Percentiles rank a stretch among this genome's conserved stretches.
Conservation (phyloP, 441 rosid species). For the Croton setiger region DNA sequence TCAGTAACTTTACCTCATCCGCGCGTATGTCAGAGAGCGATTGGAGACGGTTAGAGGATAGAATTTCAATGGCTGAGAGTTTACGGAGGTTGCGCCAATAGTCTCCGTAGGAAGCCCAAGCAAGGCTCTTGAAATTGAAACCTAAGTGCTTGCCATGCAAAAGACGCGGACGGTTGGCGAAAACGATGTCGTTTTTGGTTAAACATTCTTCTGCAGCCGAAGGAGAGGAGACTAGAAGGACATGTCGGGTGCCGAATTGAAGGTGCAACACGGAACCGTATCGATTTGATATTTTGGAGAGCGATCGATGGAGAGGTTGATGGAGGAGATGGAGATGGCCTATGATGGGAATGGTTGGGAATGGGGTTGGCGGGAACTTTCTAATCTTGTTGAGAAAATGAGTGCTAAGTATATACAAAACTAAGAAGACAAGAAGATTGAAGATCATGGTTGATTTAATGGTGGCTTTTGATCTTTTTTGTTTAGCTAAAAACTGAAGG, state of each 20-base stretch:
- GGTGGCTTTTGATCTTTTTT: too few relatives aligned
- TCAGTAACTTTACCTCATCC: conserved; percentile 36
- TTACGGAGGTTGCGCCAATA: conserved; percentile 48
- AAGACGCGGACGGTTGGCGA: conserved; percentile 48
- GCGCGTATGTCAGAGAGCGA: conserved; percentile 25
- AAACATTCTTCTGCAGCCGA: conserved; percentile 52
- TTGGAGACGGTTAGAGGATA: conserved; percentile 48
- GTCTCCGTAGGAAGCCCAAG: conserved; percentile 41
- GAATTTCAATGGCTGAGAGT: conserved; percentile 33
- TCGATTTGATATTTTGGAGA: conserved; percentile 27
- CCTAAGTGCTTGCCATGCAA: conserved; percentile 39
- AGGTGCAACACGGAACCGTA: conserved; percentile 43
- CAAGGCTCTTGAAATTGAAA: conserved; percentile 36
- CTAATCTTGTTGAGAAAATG: conserved; percentile 20
- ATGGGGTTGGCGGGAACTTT: conserved; percentile 46
- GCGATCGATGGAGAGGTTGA: conserved; percentile 41
- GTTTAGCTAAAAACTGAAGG: too few relatives aligned
- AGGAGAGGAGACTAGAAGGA: conserved; percentile 43
- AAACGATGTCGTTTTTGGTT: conserved; percentile 36
- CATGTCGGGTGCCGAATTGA: conserved; percentile 42
- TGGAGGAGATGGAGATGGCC: conserved; percentile 59
- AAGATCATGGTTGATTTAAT: conserved; percentile 1
- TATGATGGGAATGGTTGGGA: conserved; percentile 39
- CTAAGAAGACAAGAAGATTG: conserved; percentile 3
- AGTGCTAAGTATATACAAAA: neutral